Base-by-base conservation (phyloP, 768 basidiomycete genomes). In the Boletus barrowsii region DNA sequence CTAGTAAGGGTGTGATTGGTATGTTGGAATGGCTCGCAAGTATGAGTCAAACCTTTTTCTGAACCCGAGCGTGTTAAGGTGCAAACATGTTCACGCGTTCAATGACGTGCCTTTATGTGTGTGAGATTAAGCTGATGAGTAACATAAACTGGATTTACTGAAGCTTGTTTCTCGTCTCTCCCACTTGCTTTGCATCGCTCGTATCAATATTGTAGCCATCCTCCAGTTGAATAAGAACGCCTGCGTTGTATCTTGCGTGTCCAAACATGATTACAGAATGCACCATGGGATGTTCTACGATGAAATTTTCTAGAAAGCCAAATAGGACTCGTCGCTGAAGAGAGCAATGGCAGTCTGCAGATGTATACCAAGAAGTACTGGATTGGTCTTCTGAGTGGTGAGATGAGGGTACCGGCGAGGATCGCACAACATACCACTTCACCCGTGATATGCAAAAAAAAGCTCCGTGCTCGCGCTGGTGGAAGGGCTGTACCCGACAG, bases 11-110 rank as follows among this genome's bases (percentile, higher is more conserved):
- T 26, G 5, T 11, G 10, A 30, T 60, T 11, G 10, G 17, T 18
- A 24, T 45, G 8, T 36, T 11, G 13, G 30, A 44, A 47, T 15
- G 13, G 10, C 0, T 51, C 30, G 18, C 1, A 18, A 8, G 46
- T 5, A 36, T 13, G 18, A 4, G 5, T 15, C 55, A 18, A 40
- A 64, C 62, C 62, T 63, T 62, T 24, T 61, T 64, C 29, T 61
- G 62, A 1, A 63, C 46, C 18, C 62, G 62, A 29, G 62, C 53
- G 4, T 64, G 59, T 30, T 61, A 55, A 7, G 62, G 62, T 18
- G 62, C 62, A 6, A 61, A 64, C 42, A 53, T 42, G 33, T 63
- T 63, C 62, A 61, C 53, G 14, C 62, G 62, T 17, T 63, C 62
- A 10, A 63, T 36, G 33, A 35, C 55, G 39, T 30, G 44, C 40